A percentile compares a stretch with the other conserved stretches of the same genome.
Evolutionary conservation across 345 rosid genomes (phyloP).

Genomic region (Eutrema japonicum): DNA sequence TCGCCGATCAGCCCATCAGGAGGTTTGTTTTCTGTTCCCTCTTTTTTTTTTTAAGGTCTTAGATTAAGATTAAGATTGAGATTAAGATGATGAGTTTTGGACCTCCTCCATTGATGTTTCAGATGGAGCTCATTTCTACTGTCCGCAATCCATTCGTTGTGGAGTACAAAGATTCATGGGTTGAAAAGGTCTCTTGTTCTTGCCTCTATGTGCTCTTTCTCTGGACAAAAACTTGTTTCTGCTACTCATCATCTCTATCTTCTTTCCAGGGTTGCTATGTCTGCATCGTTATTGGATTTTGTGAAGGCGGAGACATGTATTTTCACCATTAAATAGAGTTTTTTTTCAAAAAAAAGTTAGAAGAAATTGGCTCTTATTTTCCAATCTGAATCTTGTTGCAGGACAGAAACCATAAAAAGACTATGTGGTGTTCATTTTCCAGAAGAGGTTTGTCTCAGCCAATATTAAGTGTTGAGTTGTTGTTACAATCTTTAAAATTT

Average conservation of each 20-base stretch:
- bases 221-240: background rate
- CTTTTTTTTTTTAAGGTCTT: background rate
- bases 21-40: conserved; percentile 49
- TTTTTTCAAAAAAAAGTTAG: background rate
- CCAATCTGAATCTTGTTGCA: conserved; percentile 42
- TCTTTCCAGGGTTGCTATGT: conserved; percentile 87
- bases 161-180: conserved; percentile 99
- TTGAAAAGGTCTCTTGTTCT: conserved; percentile 68
- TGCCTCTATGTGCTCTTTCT: background rate
- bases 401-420: conserved; percentile 91
- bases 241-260: conserved; percentile 26
- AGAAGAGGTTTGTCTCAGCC: conserved; percentile 67
- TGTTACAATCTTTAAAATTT: conserved; percentile 7
- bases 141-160: conserved; percentile 86
- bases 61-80: no score
- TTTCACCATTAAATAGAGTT: background rate
- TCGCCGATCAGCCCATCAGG: conserved; percentile 93
- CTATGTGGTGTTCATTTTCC: conserved; percentile 68
- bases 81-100: conserved; percentile 11
- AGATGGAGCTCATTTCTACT: conserved; percentile 95
- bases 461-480: conserved; percentile 1
- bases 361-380: conserved; percentile 27
- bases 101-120: conserved; percentile 39
- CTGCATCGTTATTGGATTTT: conserved; percentile 90
- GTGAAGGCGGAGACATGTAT: conserved; percentile 98